Conservation (phyloP, 2,329 filamentous ascomycete species). For the Ophiostoma australiae region DNA sequence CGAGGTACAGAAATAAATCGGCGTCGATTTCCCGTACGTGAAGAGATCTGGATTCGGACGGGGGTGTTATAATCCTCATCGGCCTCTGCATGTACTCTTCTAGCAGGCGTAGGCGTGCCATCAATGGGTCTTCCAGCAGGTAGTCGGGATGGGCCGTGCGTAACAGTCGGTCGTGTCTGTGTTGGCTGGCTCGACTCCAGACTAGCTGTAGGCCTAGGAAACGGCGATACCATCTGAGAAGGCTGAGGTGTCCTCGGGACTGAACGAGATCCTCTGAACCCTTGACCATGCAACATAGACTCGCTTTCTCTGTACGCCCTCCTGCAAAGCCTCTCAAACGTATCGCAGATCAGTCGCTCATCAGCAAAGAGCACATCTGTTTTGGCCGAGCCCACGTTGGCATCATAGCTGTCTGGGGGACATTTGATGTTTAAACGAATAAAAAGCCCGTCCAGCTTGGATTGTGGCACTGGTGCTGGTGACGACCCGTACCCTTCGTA, state of each 20-base stretch:
- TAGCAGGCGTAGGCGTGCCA: background rate
- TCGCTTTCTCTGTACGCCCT: background rate
- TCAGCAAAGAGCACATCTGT: constrained; percentile 65
- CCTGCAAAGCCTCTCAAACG: constrained; percentile 44
- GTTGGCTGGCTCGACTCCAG: background rate
- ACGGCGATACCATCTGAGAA: background rate
- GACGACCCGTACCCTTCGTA: background rate
- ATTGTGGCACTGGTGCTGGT: background rate
- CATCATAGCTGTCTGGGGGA: constrained; percentile 59
- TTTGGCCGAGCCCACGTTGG: constrained; percentile 67
- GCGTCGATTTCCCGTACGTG: background rate
- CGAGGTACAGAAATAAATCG: background rate
- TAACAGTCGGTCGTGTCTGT: background rate
- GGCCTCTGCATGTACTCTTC: background rate
- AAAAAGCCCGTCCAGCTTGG: constrained; percentile 49
- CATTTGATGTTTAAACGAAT: constrained; percentile 60
- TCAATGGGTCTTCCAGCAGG: background rate
- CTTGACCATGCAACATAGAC: background rate
- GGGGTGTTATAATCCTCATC: background rate
- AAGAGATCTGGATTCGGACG: background rate
- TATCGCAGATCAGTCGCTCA: constrained; percentile 42
- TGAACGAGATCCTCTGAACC: background rate
- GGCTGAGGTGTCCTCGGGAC: constrained; percentile 15
- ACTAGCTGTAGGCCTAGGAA: background rate
- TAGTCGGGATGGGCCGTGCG: background rate